These are phyloP conservation scores for Aspergillus sp. DNA, from an alignment of 2,329 filamentous ascomycete species.

Conservation along the genomic window DNA sequence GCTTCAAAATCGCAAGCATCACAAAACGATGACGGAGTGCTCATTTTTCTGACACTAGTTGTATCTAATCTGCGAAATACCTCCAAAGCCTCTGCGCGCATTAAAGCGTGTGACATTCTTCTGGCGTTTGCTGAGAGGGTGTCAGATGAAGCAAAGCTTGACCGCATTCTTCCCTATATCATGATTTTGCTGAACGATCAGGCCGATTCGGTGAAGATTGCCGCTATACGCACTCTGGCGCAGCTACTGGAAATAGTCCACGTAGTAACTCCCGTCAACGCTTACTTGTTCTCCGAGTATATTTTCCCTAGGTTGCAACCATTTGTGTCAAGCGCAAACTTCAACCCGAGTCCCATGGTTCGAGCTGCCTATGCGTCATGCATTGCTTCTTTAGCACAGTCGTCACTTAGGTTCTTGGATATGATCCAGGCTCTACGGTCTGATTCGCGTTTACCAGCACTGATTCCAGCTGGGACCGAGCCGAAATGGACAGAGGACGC, in stretches of 20 bases:
- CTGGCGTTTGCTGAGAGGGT: conserved; percentile 84
- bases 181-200: conserved; percentile 74
- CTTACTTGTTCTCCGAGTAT: conserved; percentile 60
- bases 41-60: conserved; percentile 84
- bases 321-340: conserved; percentile 47
- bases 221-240: conserved; percentile 76
- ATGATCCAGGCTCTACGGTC: conserved; percentile 81
- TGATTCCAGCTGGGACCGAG: conserved; percentile 68
- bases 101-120: conserved; percentile 83
- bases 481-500: conserved; percentile 59
- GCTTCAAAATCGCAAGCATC: conserved; percentile 50
- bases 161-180: conserved; percentile 84
- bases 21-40: conserved; percentile 73
- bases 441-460: conserved; percentile 68
- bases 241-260: conserved; percentile 80
- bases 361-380: conserved; percentile 90
- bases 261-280: conserved; percentile 70
- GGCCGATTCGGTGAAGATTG: conserved; percentile 73
- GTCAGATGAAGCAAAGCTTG: conserved; percentile 91
- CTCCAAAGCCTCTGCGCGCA: conserved; percentile 73
- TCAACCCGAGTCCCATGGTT: conserved; percentile 59
- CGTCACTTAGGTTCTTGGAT: conserved; percentile 76
- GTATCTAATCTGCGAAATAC: conserved; percentile 85
- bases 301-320: conserved; percentile 52
- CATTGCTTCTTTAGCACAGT: conserved; percentile 77